Base-by-base conservation (phyloP, 768 basidiomycete species). In the Gloeopeniophorella convolvens region DNA sequence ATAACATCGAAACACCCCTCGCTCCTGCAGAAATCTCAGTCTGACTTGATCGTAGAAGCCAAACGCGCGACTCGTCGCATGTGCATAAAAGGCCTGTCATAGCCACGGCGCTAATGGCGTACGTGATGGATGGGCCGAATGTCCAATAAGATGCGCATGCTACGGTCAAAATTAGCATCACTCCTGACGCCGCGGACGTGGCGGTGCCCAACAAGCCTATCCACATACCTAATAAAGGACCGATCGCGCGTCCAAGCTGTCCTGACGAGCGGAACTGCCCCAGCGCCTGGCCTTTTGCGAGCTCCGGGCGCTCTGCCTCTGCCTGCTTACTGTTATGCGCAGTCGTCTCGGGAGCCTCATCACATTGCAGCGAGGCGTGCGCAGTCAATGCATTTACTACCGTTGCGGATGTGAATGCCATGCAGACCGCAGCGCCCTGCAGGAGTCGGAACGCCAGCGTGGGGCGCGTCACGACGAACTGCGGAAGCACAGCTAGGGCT, bases 371-470 rank as follows among this genome's bases (percentile, higher is more conserved):
- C 12, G 91, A 93, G 9, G 94, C 95, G 55, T 85, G 81, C 21
- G 93, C 83, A 31, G 92, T 99, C 57, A 99, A 72, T 8, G 89
- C 80, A 62, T 88, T 97, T 55, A 99, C 95, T 42, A 96, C 94
- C 1, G 92, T 96, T 4, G 95, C 94, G 54, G 85, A 88, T 4
- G 95, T 96, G 70, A 92, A 96, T 4, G 92, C 91, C 68, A 97
- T 75, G 60, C 84, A 88, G 4, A 86, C 74, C 0, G 90, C 88
- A 5, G 89, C 85, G n/a, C 67, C 73, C 61, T 79, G 80, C 13
- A 87, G 69, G 15, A 82, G 68, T 31, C 69, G 73, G 58, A 78
- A 70, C 10, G 78, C 76, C 24, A 78, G 35, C 15, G 63, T 65
- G 24, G 72, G 67, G 20, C 68, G 67, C 39, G 65, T 70, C 30